Base-by-base conservation (phyloP, 768 basidiomycete genomes). In the Suillus tomentosus region DNA sequence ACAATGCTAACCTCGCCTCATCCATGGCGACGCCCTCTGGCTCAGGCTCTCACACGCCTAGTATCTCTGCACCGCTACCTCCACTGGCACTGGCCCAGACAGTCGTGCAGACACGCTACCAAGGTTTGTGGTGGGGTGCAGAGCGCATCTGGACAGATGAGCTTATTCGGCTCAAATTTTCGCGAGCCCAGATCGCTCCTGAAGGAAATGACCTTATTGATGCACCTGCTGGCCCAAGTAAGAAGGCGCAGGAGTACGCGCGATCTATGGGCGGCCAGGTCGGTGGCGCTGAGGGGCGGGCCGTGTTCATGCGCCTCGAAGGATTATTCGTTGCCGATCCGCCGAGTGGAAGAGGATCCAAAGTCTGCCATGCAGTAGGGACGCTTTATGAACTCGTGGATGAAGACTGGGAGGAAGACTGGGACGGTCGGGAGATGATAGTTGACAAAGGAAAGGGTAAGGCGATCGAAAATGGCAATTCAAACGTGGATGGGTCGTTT, bases 81-180 rank as follows among this genome's bases (percentile, higher is more conserved):
- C 60, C 61, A 13, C 24, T 76, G 24, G 37, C 67, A 48, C 70
- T 68, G 39, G 60, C 66, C 9, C 78, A 81, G 57, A 73, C 70
- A 1, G 71, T 81, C 37, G 77, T 76, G 0, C 89, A 91, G 70
- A 82, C 77, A 57, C 80, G 86, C 48, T 93, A 86, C 71, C 91
- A 94, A 70, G 92, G 92, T 2, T 71, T 95, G 9, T 96, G 93
- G 93, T 92, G 91, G 89, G 95, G 95, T 9, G 86, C 88, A 1
- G 94, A 95, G 71, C 84, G 92, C 37, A 91, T 95, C 61, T 96
- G 94, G 94, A 79, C 83, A 5, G 91, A 90, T 64, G 94, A 96
- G 66, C 83, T 95, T 62, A 84, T 95, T 43, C 85, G 94, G 27
- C 79, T 96, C 57, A 92, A 92, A 69, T 75, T 90, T 31, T 83